Percentiles rank a stretch among this genome's conserved stretches.
These are phyloP conservation scores for Leccinum imitatum DNA, from an alignment of 768 basidiomycete species.

Conservation along the genomic window DNA sequence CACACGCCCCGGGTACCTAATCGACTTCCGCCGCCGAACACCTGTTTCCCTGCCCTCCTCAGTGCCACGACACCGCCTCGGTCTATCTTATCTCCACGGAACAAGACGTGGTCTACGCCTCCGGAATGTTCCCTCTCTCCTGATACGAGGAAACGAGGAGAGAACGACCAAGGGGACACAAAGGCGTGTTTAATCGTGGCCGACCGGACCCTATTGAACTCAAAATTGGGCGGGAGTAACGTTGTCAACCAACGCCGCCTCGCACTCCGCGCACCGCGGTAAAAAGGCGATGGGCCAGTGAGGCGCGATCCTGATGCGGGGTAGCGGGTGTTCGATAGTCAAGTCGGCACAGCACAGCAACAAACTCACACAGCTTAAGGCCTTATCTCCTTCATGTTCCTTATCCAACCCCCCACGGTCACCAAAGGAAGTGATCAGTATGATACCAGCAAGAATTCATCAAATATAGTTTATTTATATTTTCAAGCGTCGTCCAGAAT, in stretches of 20 bases:
- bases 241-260: background rate
- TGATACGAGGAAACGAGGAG: background rate
- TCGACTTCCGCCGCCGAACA: background rate
- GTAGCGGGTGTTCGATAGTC: background rate
- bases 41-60: background rate
- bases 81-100: slow-evolving; percentile 5
- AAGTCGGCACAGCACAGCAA: background rate
- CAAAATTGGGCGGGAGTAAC: background rate
- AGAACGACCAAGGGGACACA: background rate
- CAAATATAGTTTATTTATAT: slow-evolving; percentile 14
- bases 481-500: slow-evolving; percentile 75
- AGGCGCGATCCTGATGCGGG: background rate
- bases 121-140: background rate
- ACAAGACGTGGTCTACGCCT: background rate
- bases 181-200: background rate
- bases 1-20: background rate
- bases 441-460: background rate
- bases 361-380: slow-evolving; percentile 1
- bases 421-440: background rate
- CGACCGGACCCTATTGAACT: background rate
- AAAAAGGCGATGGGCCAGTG: slow-evolving; percentile 10
- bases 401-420: slow-evolving; percentile 9
- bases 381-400: background rate
- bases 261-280: slow-evolving; percentile 2
- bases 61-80: slow-evolving; percentile 3